phyloP scores from a whole-genome alignment of 441 rosid species.

The Gossypium davidsonii region DNA sequence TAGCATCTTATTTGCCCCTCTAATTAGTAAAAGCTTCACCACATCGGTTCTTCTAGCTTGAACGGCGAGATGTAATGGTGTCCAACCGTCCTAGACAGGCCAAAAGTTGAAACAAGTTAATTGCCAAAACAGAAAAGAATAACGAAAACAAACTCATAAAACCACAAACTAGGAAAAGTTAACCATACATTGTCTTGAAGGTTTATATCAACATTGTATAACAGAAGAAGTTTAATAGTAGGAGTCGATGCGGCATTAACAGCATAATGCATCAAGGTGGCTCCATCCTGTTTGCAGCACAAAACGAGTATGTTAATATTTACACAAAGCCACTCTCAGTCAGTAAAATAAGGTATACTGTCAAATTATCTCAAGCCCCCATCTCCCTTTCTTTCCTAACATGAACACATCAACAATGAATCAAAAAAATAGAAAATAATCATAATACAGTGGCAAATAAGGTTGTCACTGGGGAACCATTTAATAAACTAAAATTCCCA shows the following conservation, averaged over 20 bases:
- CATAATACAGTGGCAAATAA: not conserved
- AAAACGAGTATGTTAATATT: not conserved
- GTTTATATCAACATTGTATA: slow-evolving; percentile 78
- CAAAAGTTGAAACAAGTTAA: slow-evolving; percentile 1
- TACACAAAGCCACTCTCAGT: not conserved
- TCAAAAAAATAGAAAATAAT: not conserved
- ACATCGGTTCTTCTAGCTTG: slow-evolving; percentile 75
- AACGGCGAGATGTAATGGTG: slow-evolving; percentile 89
- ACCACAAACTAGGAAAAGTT: slow-evolving; percentile 4
- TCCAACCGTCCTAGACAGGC: slow-evolving; percentile 81
- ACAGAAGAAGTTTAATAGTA: slow-evolving; percentile 64
- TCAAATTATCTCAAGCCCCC: not conserved
- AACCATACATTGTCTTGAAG: slow-evolving; percentile 69
- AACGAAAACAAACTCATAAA: not conserved
- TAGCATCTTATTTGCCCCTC: slow-evolving; percentile 62
- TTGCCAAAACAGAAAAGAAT: not conserved
- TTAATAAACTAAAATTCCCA: not conserved
- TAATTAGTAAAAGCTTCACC: slow-evolving; percentile 67
- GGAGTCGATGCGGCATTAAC: slow-evolving; percentile 72
- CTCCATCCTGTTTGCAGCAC: slow-evolving; percentile 58
- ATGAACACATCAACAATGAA: not conserved
- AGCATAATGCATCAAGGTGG: slow-evolving; percentile 85
- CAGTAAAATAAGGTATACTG: not conserved
- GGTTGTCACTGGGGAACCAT: not conserved
- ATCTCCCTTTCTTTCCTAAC: not conserved